Percentiles rank a stretch among this genome's conserved stretches.
Conservation (phyloP, 371 early-diverging fungal species). For the Rhizopus delemar region DNA sequence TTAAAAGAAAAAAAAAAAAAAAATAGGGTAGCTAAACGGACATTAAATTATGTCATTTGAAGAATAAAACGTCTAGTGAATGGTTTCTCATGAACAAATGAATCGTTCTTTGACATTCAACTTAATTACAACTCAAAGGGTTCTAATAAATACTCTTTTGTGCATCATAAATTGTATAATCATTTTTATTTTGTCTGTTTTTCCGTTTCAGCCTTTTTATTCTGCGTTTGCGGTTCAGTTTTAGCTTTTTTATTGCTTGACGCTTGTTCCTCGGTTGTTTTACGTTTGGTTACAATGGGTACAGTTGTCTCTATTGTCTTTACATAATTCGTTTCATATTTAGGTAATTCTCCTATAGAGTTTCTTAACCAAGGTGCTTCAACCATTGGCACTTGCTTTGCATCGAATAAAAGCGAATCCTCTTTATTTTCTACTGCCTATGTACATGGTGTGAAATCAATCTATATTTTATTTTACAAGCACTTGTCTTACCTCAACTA, state of each 20-base stretch:
- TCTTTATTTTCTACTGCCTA: slow-evolving; percentile 25
- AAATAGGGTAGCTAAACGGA: too few species aligned
- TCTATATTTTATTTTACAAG: neutral
- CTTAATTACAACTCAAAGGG: too few species aligned
- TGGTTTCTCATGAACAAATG: too few species aligned
- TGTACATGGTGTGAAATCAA: neutral
- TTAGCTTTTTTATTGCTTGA: neutral
- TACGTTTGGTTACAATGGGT: slow-evolving; percentile 20
- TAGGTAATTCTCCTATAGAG: neutral
- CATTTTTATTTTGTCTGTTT: too few species aligned
- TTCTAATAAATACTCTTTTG: too few species aligned
- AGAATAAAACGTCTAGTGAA: too few species aligned
- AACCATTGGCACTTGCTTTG: slow-evolving; percentile 23
- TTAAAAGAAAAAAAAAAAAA: neutral
- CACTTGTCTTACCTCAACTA: slow-evolving; percentile 23
- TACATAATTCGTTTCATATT: slow-evolving; percentile 20
- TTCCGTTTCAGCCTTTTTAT: slow-evolving; percentile 1
- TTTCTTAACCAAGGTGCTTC: slow-evolving; percentile 36
- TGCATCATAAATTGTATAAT: too few species aligned
- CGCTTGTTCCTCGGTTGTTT: slow-evolving; percentile 2
- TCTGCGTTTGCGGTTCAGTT: neutral
- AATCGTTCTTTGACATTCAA: too few species aligned
- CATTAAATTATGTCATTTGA: too few species aligned
- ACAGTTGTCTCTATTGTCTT: slow-evolving; percentile 36
- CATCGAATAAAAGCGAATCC: slow-evolving; percentile 28